Conservation (phyloP, 305 asterid genomes). For the Fraxinus ornus region DNA sequence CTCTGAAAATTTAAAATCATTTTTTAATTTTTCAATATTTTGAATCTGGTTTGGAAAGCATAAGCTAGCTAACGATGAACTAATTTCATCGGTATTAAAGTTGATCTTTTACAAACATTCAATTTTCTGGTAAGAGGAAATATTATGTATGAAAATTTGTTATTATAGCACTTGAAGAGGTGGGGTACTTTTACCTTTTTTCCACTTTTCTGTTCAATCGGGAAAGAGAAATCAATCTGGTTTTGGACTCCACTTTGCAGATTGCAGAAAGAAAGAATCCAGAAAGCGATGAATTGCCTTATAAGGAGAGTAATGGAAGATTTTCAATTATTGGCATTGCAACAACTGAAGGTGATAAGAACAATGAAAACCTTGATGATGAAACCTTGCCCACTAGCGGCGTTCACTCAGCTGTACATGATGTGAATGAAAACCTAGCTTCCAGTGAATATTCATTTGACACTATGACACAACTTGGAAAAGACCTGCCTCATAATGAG, state of each 20-base stretch:
- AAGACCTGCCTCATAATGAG: slow-evolving; percentile 29
- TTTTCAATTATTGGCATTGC: slow-evolving; percentile 31
- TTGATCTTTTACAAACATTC: neutral
- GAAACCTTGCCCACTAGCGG: slow-evolving; percentile 7
- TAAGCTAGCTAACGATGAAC: neutral
- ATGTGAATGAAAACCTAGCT: slow-evolving; percentile 27
- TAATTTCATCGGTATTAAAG: neutral
- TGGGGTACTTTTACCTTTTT: neutral
- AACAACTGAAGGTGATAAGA: slow-evolving; percentile 33
- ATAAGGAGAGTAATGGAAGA: slow-evolving; percentile 30
- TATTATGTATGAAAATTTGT: neutral
- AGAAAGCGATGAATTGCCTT: slow-evolving; percentile 31
- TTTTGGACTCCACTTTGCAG: slow-evolving; percentile 37
- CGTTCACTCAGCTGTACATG: slow-evolving; percentile 16
- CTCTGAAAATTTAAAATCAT: neutral
- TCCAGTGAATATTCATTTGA: slow-evolving; percentile 26
- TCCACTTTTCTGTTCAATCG: neutral
- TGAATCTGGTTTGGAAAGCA: neutral
- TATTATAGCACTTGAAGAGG: neutral
- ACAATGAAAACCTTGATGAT: slow-evolving; percentile 20
- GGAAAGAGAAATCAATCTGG: neutral
- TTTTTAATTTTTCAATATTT: slow-evolving; percentile 1
- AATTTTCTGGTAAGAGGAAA: slow-evolving; percentile 2
- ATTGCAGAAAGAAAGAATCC: slow-evolving; percentile 76
- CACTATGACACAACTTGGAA: slow-evolving; percentile 38